Conservation (phyloP, 148 eudicot species). For the Tetragonia tetragonoides region DNA sequence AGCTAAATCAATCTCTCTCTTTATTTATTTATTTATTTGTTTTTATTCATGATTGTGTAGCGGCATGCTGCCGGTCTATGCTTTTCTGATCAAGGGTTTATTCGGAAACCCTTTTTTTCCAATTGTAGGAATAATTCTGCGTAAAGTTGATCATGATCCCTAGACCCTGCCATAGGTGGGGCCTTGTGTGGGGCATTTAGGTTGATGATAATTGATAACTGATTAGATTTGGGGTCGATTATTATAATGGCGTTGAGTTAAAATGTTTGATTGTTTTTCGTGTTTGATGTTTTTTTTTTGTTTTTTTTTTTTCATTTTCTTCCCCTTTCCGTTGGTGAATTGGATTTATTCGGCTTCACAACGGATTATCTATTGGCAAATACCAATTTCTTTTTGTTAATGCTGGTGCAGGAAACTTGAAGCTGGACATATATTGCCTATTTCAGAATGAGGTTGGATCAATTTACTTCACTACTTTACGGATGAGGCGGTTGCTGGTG, state of each 20-base stretch:
- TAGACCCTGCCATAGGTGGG: background rate
- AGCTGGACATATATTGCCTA: background rate
- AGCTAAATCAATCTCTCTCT: background rate
- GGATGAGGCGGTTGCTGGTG: conserved; percentile 29
- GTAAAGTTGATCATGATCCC: background rate
- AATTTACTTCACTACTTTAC: conserved; percentile 17
- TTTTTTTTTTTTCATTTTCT: too few relatives aligned
- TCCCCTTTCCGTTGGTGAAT: background rate
- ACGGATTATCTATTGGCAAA: background rate
- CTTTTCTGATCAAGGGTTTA: background rate
- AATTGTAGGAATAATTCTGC: background rate
- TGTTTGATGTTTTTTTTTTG: background rate
- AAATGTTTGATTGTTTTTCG: background rate
- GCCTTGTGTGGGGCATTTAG: background rate
- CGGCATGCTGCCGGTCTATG: background rate
- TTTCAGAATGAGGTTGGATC: conserved; percentile 24
- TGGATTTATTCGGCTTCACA: background rate
- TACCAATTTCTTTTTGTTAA: background rate
- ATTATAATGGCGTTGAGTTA: background rate
- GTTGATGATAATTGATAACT: background rate
- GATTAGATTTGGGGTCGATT: background rate
- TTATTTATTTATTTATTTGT: too few relatives aligned
- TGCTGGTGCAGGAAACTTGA: conserved; percentile 26
- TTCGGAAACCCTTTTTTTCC: background rate
- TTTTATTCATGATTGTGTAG: background rate